A percentile compares a stretch with the other conserved stretches of the same genome.
These are phyloP conservation scores for Smittium culicis DNA, from an alignment of 371 early-diverging fungal species.

Conservation along the genomic window DNA sequence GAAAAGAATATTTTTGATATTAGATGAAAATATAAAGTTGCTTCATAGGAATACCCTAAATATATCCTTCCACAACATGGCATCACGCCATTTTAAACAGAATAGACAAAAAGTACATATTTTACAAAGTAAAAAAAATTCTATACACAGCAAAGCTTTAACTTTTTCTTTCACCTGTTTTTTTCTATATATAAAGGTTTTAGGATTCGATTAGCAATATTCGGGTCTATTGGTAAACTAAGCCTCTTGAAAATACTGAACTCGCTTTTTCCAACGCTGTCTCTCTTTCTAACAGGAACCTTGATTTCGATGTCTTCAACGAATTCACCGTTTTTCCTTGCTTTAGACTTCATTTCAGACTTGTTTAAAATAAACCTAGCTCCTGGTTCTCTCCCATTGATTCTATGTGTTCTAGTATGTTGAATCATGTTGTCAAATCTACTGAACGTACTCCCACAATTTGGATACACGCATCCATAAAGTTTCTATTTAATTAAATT, in stretches of 20 bases:
- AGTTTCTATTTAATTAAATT: constrained; percentile 85
- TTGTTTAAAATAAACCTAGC: constrained; percentile 2
- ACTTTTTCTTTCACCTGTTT: neutral
- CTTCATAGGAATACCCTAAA: too few species aligned
- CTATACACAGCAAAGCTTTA: neutral
- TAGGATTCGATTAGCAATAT: neutral
- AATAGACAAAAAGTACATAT: neutral
- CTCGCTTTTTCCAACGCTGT: neutral
- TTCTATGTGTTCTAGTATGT: constrained; percentile 60
- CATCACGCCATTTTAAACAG: neutral
- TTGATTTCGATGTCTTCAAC: neutral
- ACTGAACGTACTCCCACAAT: constrained; percentile 69
- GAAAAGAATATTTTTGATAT: too few species aligned
- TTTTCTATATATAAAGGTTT: neutral
- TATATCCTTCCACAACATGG: neutral
- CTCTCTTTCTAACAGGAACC: neutral
- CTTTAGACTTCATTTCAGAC: neutral
- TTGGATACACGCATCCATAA: constrained; percentile 61
- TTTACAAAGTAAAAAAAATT: neutral
- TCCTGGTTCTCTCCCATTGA: constrained; percentile 16
- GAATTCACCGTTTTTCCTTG: neutral
- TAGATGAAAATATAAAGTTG: too few species aligned
- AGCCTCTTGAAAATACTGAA: neutral
- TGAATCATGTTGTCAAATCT: constrained; percentile 87
- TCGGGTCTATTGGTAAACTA: neutral